Percentiles rank a stretch among this genome's conserved stretches.
Conservation (phyloP, 225 moss, liverwort and hornwort species). For the Climacium dendroides region DNA sequence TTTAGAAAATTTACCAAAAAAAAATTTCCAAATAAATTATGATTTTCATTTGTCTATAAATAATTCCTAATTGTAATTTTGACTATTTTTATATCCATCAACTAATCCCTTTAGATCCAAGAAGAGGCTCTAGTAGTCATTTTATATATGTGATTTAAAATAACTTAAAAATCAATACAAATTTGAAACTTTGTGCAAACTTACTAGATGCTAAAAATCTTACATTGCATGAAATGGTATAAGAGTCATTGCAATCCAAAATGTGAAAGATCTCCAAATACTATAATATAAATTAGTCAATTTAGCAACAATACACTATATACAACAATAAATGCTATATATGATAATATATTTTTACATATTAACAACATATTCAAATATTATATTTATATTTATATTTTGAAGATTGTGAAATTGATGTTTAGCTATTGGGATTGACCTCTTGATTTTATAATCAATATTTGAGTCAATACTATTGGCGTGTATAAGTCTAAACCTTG, state of each 20-base stretch:
- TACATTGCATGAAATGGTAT: rapidly evolving
- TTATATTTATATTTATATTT: background rate
- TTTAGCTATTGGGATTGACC: background rate
- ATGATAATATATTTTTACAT: background rate
- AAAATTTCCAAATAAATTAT: background rate
- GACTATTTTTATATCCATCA: background rate
- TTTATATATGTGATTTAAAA: background rate
- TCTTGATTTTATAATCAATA: background rate
- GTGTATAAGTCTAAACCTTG: background rate
- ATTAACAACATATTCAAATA: background rate
- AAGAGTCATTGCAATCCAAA: background rate
- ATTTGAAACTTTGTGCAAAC: background rate
- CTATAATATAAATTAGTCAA: background rate
- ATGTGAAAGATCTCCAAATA: background rate
- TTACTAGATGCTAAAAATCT: background rate
- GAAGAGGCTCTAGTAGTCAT: background rate
- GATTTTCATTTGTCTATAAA: background rate
- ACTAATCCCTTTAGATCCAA: background rate
- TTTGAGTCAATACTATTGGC: no score
- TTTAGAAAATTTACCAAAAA: background rate
- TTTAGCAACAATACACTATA: background rate
- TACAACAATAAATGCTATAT: background rate
- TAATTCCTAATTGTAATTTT: background rate
- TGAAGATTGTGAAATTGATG: background rate
- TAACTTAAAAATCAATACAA: background rate